Evolutionary conservation across 192 early-diverging fungal genomes (phyloP).

Genomic region (Linnemannia schmuckeri): DNA sequence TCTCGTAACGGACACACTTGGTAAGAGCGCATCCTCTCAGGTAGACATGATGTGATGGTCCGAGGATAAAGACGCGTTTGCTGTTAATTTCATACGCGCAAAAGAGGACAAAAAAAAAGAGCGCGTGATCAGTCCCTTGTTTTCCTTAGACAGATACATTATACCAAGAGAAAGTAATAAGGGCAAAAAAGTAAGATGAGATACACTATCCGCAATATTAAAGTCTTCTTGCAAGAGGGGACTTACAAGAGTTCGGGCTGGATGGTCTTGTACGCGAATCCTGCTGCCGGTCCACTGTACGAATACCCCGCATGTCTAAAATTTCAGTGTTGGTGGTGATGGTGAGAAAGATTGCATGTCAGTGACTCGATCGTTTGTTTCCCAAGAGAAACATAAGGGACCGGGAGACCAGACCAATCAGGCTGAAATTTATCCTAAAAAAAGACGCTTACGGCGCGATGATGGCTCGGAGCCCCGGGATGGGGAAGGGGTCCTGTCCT

Average conservation of each 20-base stretch:
- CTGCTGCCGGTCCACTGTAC: constrained; percentile 92
- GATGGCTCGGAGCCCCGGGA: constrained; percentile 69
- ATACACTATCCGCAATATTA: not conserved
- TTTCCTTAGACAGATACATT: not conserved
- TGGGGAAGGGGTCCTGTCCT: constrained; percentile 52
- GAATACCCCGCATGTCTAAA: constrained; percentile 91
- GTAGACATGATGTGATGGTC: constrained; percentile 93
- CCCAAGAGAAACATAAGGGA: no score
- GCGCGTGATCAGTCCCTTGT: not conserved
- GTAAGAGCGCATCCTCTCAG: constrained; percentile 86
- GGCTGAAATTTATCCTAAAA: not conserved
- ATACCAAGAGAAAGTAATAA: not conserved
- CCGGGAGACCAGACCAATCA: not conserved
- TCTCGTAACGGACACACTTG: constrained; percentile 78
- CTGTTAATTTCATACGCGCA: constrained; percentile 35
- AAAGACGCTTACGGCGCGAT: constrained; percentile 78
- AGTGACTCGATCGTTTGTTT: not conserved
- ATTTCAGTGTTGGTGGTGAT: not conserved
- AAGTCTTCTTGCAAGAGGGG: not conserved
- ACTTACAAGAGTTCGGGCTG: constrained; percentile 69
- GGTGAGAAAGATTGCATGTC: not conserved
- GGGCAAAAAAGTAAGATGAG: not conserved
- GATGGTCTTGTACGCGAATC: constrained; percentile 87
- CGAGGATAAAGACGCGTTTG: constrained; percentile 90
- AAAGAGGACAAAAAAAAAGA: not conserved